Conservation (phyloP, 2,329 filamentous ascomycete genomes). For the Colletotrichum simmondsii region DNA sequence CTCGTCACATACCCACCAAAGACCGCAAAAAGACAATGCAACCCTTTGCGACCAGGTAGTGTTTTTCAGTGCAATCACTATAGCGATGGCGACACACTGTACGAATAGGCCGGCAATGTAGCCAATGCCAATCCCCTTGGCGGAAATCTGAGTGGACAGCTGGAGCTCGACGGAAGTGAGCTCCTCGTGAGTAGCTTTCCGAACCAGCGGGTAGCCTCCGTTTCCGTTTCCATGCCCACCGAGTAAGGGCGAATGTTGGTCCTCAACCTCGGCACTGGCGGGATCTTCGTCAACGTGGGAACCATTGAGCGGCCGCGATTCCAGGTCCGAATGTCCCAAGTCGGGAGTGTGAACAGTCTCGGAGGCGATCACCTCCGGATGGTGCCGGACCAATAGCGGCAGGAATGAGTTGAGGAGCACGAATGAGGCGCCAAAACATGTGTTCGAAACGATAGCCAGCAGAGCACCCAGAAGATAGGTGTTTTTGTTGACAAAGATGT, state of each 20-base stretch:
- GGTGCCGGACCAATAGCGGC: constrained; percentile 88
- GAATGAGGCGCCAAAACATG: constrained; percentile 93
- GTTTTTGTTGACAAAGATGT: constrained; percentile 79
- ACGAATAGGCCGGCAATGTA: constrained; percentile 89
- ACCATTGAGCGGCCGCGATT: constrained; percentile 48
- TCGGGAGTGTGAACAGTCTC: constrained; percentile 44
- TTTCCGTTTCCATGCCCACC: constrained; percentile 40
- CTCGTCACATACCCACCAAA: constrained; percentile 81
- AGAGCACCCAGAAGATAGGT: constrained; percentile 85
- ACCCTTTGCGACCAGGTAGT: constrained; percentile 88
- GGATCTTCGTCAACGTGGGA: constrained; percentile 44
- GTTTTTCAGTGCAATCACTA: constrained; percentile 79
- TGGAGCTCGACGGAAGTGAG: constrained; percentile 75
- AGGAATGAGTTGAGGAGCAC: constrained; percentile 96
- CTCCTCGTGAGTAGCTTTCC: constrained; percentile 56
- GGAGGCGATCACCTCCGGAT: constrained; percentile 63
- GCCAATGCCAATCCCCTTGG: constrained; percentile 92
- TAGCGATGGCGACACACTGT: constrained; percentile 82
- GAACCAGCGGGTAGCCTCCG: constrained; percentile 47
- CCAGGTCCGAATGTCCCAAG: constrained; percentile 43
- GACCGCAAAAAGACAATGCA: constrained; percentile 85
- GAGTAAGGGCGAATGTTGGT: constrained; percentile 61
- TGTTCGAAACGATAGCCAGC: constrained; percentile 90
- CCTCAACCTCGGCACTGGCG: constrained; percentile 43
- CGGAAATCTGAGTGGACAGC: constrained; percentile 90